Percentiles rank a stretch among this genome's conserved stretches.
These are phyloP conservation scores for Lentinula novae-zelandiae DNA, from an alignment of 1,284 basidiomycete genomes.

Conservation along the genomic window DNA sequence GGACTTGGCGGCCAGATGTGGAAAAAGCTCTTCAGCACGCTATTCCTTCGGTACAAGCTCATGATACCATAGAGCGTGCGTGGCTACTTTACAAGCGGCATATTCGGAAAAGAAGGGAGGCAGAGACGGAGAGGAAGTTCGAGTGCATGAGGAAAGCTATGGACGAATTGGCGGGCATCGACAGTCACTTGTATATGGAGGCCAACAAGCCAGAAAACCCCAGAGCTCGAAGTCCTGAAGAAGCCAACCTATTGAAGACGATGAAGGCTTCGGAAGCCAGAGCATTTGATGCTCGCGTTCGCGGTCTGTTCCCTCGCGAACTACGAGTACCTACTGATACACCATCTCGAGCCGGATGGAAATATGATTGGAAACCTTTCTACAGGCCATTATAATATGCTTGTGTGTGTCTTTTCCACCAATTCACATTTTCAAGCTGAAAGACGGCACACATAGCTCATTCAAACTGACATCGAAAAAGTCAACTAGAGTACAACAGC, in stretches of 20 bases:
- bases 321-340: conserved; percentile 76
- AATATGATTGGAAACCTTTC: conserved; percentile 72
- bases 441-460: not conserved
- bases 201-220: conserved; percentile 79
- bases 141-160: conserved; percentile 77
- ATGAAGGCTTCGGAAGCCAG: conserved; percentile 66
- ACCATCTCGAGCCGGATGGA: conserved; percentile 72
- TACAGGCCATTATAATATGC: conserved; percentile 39
- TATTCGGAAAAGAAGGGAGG: conserved; percentile 63
- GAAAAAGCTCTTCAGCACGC: conserved; percentile 67
- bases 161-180: conserved; percentile 70
- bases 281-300: conserved; percentile 72
- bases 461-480: not conserved
- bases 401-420: not conserved
- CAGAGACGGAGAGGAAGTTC: conserved; percentile 69
- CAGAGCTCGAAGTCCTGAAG: conserved; percentile 52
- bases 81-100: conserved; percentile 83
- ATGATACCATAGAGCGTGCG: conserved; percentile 91
- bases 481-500: no score
- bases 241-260: conserved; percentile 57
- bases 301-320: conserved; percentile 83
- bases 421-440: not conserved
- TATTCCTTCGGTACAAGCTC: conserved; percentile 82
- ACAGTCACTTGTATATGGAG: conserved; percentile 64
- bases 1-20: conserved; percentile 78